Base-by-base conservation (phyloP, 805 yeast genomes). In the Lachancea fermentati region DNA sequence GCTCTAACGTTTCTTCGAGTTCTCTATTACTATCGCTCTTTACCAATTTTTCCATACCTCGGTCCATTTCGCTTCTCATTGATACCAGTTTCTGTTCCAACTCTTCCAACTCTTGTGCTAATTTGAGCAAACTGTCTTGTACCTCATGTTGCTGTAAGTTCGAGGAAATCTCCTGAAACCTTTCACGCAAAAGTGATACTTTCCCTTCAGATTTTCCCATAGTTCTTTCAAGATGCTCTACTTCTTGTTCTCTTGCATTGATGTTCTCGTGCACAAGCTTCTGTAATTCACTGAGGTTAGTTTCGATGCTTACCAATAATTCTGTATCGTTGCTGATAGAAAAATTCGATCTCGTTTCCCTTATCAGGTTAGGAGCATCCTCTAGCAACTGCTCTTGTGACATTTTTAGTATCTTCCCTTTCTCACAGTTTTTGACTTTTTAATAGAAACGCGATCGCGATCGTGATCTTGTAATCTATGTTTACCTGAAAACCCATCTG, bases 291-390 rank as follows among this genome's bases (percentile, higher is more conserved):
- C 30, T 36, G 13, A 40, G 28, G 32, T 30, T 34, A 11, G 24
- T 34, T 8, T 19, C 17, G 12, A 40, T 32, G 36, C 29, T 34
- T 9, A 17, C n/a, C 19, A 40, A 28, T 6, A 36, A 29, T 19
- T 40, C 39, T 7, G 36, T 16, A 25, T 40, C 43, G 13, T 35
- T 35, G 3, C 29, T 19, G 26, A 66, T 48, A 7, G 53, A 50
- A 37, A 58, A 56, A 30, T 49, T 52, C 25, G 51, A 51, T 15
- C 59, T 49, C 2, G 55, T 51, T 14, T 54, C 51, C 28, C 47
- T 43, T 19, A 58, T 34, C 7, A 56, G 43, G 4, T 43, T 55
- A 1, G 49, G 50, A 6, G 58, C 55, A 33, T 54, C 50, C 32
- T 52, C 52, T 17, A 53, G 41, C 24, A 49, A 32, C 11, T 39